Evolutionary conservation across 768 basidiomycete genomes (phyloP).

Genomic region (Brasilioporus rufonigricans): DNA sequence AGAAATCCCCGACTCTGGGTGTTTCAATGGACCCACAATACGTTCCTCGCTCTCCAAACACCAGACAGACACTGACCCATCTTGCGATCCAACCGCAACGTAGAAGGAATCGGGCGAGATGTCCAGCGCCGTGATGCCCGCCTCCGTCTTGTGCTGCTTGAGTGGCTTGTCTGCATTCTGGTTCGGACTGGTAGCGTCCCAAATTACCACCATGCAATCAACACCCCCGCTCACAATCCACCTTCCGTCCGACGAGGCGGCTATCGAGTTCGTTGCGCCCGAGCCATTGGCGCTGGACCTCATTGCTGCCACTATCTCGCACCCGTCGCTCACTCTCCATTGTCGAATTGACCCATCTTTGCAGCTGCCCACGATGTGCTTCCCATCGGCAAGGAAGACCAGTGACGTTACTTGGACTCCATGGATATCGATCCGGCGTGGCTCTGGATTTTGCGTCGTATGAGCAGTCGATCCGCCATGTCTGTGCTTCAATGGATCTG

Average conservation of each 20-base stretch:
- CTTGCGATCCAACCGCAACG: constrained; percentile 3
- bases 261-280: neutral
- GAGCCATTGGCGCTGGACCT: neutral
- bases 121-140: constrained; percentile 3
- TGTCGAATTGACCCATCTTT: constrained; percentile 7
- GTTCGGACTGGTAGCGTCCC: neutral
- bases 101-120: neutral
- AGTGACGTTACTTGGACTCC: neutral
- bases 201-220: constrained; percentile 1
- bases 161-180: neutral
- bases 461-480: neutral
- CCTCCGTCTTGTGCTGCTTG: neutral
- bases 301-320: neutral
- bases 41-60: neutral
- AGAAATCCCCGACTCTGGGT: neutral
- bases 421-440: neutral
- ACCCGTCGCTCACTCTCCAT: neutral
- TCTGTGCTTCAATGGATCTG: too few species aligned
- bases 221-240: constrained; percentile 6
- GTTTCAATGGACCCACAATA: neutral
- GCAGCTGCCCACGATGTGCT: constrained; percentile 1
- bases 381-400: constrained; percentile 6
- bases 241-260: constrained; percentile 5
- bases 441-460: neutral
- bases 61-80: constrained; percentile 3